Conservation (phyloP, 192 early-diverging fungal species). For the Phycomyces nitens region DNA sequence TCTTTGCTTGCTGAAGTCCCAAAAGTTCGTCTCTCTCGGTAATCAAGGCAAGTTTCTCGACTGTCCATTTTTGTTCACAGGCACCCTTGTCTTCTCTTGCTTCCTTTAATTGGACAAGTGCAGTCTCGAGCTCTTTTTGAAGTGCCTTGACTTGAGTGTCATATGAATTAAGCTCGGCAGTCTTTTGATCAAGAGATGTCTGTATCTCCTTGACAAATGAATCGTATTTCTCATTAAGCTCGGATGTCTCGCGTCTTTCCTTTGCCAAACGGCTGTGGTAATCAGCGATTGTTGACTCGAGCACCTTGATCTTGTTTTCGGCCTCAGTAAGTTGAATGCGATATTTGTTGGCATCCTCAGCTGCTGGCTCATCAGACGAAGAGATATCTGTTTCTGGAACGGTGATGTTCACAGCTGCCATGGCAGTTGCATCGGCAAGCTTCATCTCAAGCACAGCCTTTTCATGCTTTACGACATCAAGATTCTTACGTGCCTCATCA, state of each 20-base stretch:
- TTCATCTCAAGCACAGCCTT: not conserved
- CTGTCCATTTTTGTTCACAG: not conserved
- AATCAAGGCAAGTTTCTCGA: not conserved
- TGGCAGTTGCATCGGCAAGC: not conserved
- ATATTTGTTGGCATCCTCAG: not conserved
- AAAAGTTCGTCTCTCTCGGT: not conserved
- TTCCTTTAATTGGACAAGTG: not conserved
- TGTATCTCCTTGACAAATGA: not conserved
- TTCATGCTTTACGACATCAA: not conserved
- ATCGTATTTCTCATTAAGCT: not conserved
- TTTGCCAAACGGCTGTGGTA: not conserved
- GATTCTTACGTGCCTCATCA: constrained; percentile 3
- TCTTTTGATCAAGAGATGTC: not conserved
- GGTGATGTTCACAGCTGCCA: not conserved
- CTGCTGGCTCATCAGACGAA: not conserved
- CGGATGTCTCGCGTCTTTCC: not conserved
- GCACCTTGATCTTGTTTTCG: not conserved
- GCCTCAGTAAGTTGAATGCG: not conserved
- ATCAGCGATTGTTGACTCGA: not conserved
- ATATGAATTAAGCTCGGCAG: not conserved
- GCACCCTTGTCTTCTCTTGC: not conserved
- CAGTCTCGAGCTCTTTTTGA: not conserved
- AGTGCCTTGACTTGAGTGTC: not conserved
- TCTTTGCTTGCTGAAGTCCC: not conserved
- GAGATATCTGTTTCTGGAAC: too few relatives aligned